Percentiles rank a stretch among this genome's conserved stretches.
phyloP scores from a whole-genome alignment of 2,329 filamentous ascomycete genomes.

The Cyclaneusma minus region DNA sequence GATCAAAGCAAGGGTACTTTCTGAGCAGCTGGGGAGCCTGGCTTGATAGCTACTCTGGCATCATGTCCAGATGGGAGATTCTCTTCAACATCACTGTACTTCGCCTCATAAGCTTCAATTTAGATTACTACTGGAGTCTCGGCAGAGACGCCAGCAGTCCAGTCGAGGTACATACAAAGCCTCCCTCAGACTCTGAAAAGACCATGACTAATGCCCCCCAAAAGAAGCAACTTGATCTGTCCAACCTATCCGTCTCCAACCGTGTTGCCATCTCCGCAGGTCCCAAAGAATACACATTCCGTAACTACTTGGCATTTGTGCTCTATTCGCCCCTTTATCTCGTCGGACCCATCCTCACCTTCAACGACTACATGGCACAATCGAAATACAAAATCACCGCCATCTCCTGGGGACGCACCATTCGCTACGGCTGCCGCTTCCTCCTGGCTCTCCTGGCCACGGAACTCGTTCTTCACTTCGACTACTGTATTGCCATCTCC shows the following conservation, averaged over 20 bases:
- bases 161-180: conserved; percentile 54
- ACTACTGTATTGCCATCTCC: conserved; percentile 87
- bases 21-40: conserved; percentile 40
- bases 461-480: conserved; percentile 82
- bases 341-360: conserved; percentile 83
- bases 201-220: conserved; percentile 50
- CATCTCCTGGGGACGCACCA: conserved; percentile 53
- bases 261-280: conserved; percentile 65
- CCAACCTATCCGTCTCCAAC: conserved; percentile 76
- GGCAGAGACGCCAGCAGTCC: conserved; percentile 47
- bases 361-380: conserved; percentile 95
- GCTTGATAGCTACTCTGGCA: conserved; percentile 65
- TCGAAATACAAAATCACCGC: conserved; percentile 56
- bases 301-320: conserved; percentile 78
- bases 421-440: conserved; percentile 75
- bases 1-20: too few species aligned
- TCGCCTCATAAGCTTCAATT: conserved; percentile 86
- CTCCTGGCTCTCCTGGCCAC: conserved; percentile 66
- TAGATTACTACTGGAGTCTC: conserved; percentile 91
- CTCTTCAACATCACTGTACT: conserved; percentile 93
- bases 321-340: conserved; percentile 91
- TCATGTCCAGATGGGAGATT: conserved; percentile 91
- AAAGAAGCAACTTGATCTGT: conserved; percentile 93
- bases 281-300: conserved; percentile 56
- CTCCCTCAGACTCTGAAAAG: conserved; percentile 1